phyloP scores from a whole-genome alignment of 495 filamentous ascomycete species.

The Neurospora cerealis region DNA sequence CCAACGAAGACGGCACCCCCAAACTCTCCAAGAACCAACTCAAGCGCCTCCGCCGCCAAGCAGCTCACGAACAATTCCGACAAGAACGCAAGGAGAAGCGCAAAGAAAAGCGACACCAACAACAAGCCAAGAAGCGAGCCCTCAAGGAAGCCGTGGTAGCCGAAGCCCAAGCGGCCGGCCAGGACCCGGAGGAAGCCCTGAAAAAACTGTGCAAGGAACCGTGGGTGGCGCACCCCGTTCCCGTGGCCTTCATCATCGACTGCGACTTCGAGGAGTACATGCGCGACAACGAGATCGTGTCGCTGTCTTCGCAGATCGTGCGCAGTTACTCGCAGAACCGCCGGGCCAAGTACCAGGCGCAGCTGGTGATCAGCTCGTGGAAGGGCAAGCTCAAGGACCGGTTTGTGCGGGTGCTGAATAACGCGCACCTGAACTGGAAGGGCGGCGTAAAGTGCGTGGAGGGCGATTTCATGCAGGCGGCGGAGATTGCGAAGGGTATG shows the following conservation, averaged over 20 bases:
- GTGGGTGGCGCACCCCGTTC: constrained; percentile 39
- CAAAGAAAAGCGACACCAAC: constrained; percentile 58
- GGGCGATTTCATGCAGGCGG: constrained; percentile 58
- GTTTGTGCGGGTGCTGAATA: constrained; percentile 62
- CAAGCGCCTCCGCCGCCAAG: constrained; percentile 58
- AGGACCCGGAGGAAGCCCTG: constrained; percentile 16
- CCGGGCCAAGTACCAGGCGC: constrained; percentile 49
- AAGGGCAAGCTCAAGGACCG: constrained; percentile 63
- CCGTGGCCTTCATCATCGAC: constrained; percentile 75
- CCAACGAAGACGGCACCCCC: constrained; percentile 11
- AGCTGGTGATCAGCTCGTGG: constrained; percentile 68
- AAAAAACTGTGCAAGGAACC: constrained; percentile 14
- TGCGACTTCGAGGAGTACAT: constrained; percentile 90
- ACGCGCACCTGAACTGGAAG: constrained; percentile 68
- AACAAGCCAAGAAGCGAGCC: constrained; percentile 46
- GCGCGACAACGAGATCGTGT: constrained; percentile 71
- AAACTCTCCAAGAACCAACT: constrained; percentile 68
- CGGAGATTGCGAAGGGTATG: constrained; percentile 44
- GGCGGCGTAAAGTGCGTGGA: constrained; percentile 52
- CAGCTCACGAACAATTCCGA: constrained; percentile 58
- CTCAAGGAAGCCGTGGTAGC: constrained; percentile 30
- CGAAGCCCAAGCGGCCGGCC: constrained; percentile 31
- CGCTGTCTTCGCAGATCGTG: constrained; percentile 71
- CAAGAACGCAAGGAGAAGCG: constrained; percentile 60
- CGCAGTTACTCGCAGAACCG: constrained; percentile 82